Evolutionary conservation across 805 yeast species (phyloP), one percentile per base, ranked within the genome.

Genomic region (Starmerella bombicola): DNA sequence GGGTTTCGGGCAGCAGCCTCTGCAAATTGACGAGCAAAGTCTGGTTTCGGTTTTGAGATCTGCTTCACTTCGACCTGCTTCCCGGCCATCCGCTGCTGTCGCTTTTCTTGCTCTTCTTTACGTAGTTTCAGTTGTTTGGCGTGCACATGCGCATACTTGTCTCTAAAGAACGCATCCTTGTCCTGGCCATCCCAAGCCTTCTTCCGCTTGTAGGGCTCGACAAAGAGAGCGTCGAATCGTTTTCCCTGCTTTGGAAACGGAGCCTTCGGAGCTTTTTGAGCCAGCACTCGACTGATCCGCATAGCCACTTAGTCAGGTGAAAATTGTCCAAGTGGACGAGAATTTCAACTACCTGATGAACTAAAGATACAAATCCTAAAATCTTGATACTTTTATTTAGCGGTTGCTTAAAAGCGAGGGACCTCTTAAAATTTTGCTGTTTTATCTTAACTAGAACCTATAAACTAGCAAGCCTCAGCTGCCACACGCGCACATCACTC

Each of bases 171-270:
- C 3, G 66, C 58, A 24, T 74, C 83, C 52, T 78, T 79, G 42
- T 69, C 68, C 58, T 70, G 70, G 16, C 77, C 76, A 51, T 75
- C 79, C 88, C 88, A 80, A 0, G 84, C 80, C 51, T 79, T 80
- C 25, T 49, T 46, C 31, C 58, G 52, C 12, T 53, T 55, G 16
- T 60, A 46, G 1, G 53, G 51, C 2, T 31, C 34, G 3, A 43
- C 50, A 28, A 49, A 47, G 21, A 50, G 33, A 18, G 39, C 8
- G 33, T 50, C 54, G 31, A 50, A 50, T 1, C 13, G 24, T 9
- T 38, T 41, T 18, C 46, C 54, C 26, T 24, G 5, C 5, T n/a
- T 35, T 9, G 32, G 33, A 30, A 42, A 50, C 17, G 51, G 51
- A 5, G 54, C 50, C 28, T 22, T 21, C 12, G 50, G 50, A 7